These are phyloP conservation scores for Obba rivulosa DNA, from an alignment of 768 basidiomycete species.

Conservation along the genomic window DNA sequence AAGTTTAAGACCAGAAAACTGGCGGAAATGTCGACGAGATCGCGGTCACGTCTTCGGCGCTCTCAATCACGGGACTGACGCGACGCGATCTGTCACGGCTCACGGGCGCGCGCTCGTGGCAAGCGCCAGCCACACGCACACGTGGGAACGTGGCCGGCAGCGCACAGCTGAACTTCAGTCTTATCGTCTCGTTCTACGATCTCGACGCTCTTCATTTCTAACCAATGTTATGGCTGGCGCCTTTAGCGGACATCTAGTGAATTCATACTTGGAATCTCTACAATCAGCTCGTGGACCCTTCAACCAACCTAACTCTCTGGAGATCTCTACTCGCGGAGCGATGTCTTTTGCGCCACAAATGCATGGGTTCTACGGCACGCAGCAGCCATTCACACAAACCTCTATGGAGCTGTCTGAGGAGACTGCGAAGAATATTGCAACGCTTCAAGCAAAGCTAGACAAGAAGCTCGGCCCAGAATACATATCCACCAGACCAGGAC, in stretches of 20 bases:
- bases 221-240: constrained; percentile 45
- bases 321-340: constrained; percentile 43
- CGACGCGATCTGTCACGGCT: too few relatives aligned
- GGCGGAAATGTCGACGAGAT: too few relatives aligned
- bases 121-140: too few relatives aligned
- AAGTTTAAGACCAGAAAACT: too few relatives aligned
- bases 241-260: constrained; percentile 54
- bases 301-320: constrained; percentile 1
- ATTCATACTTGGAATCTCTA: constrained; percentile 32
- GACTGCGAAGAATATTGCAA: constrained; percentile 59
- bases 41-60: too few relatives aligned
- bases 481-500: constrained; percentile 84
- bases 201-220: constrained; percentile 7
- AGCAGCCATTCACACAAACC: constrained; percentile 9
- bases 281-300: constrained; percentile 15
- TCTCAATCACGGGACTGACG: too few relatives aligned
- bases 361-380: constrained; percentile 44
- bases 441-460: constrained; percentile 75
- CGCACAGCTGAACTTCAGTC: too few relatives aligned
- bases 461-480: constrained; percentile 93
- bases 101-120: too few relatives aligned
- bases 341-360: constrained; percentile 58
- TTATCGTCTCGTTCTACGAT: neutral
- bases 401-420: constrained; percentile 49
- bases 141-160: too few relatives aligned